phyloP scores from a whole-genome alignment of 805 yeast species.

The Zygosaccharomyces rouxii region DNA sequence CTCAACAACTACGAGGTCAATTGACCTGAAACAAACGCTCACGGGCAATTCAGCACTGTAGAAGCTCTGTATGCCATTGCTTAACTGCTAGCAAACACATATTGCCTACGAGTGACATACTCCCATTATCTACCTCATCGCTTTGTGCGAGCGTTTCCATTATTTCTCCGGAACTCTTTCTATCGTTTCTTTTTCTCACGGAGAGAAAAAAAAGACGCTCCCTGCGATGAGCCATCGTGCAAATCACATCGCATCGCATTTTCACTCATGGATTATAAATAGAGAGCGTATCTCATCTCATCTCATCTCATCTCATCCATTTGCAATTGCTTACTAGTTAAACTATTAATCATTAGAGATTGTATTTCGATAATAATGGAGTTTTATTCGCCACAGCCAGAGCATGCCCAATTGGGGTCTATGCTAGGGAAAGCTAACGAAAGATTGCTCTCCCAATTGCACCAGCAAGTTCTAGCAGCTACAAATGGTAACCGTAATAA shows the following conservation, averaged over 20 bases:
- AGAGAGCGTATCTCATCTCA: background rate
- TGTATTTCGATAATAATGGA: slow-evolving; percentile 19
- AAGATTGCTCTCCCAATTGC: slow-evolving; percentile 13
- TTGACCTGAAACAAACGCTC: background rate
- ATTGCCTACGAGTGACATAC: background rate
- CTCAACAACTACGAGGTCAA: background rate
- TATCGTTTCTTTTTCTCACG: slow-evolving; percentile 8
- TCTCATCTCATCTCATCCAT: background rate
- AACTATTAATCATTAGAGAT: background rate
- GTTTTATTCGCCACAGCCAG: slow-evolving; percentile 34
- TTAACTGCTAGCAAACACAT: background rate
- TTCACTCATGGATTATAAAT: slow-evolving; percentile 5
- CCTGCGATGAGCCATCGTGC: slow-evolving; percentile 9
- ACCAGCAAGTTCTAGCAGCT: slow-evolving; percentile 21
- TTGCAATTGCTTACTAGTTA: background rate
- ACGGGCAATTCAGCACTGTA: background rate
- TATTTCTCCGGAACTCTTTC: slow-evolving; percentile 4
- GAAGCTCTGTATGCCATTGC: background rate
- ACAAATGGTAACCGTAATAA: slow-evolving; percentile 8
- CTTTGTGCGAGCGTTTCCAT: slow-evolving; percentile 2
- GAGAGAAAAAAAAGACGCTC: slow-evolving; percentile 9
- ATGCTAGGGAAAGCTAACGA: slow-evolving; percentile 2
- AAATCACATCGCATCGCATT: slow-evolving; percentile 4
- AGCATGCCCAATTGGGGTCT: slow-evolving; percentile 29
- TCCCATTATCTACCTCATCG: background rate